Conservation (phyloP, 495 filamentous ascomycete genomes). For the Clavariopsis aquatica region DNA sequence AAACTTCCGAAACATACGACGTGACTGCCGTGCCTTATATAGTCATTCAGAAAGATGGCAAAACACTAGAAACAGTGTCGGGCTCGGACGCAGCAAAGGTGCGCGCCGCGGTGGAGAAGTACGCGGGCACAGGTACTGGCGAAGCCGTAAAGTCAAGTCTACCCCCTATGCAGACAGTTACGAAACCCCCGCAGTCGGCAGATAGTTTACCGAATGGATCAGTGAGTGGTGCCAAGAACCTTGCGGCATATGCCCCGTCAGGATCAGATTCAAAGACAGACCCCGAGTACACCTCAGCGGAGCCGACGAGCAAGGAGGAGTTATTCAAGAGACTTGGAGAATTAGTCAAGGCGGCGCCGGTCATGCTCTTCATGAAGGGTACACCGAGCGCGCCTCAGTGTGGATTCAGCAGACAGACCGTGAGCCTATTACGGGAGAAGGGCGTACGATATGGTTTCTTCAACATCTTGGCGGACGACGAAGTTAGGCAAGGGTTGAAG, state of each 20-base stretch:
- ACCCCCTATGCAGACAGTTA: conserved; percentile 55
- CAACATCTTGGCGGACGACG: conserved; percentile 96
- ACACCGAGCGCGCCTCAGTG: conserved; percentile 90
- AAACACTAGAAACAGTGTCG: conserved; percentile 76
- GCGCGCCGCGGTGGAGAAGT: conserved; percentile 76
- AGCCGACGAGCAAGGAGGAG: conserved; percentile 66
- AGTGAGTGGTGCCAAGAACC: conserved; percentile 41
- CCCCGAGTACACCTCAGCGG: conserved; percentile 53
- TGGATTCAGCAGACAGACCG: conserved; percentile 89
- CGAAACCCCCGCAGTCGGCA: conserved; percentile 38
- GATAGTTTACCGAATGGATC: conserved; percentile 23
- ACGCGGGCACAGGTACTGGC: conserved; percentile 61
- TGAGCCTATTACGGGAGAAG: conserved; percentile 79
- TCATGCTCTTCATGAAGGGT: conserved; percentile 97
- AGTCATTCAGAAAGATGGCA: conserved; percentile 69
- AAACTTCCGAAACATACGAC: conserved; percentile 85
- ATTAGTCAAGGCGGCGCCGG: conserved; percentile 88
- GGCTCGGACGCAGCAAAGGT: conserved; percentile 86
- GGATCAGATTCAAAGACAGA: conserved; percentile 51
- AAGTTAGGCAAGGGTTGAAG: conserved; percentile 94
- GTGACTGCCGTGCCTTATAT: conserved; percentile 92
- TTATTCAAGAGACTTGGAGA: conserved; percentile 72
- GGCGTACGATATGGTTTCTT: conserved; percentile 97
- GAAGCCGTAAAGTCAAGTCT: conserved; percentile 47
- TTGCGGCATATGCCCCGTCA: conserved; percentile 51